These are phyloP conservation scores for Gloeostereum incarnatum DNA, from an alignment of 768 basidiomycete species.

Conservation along the genomic window DNA sequence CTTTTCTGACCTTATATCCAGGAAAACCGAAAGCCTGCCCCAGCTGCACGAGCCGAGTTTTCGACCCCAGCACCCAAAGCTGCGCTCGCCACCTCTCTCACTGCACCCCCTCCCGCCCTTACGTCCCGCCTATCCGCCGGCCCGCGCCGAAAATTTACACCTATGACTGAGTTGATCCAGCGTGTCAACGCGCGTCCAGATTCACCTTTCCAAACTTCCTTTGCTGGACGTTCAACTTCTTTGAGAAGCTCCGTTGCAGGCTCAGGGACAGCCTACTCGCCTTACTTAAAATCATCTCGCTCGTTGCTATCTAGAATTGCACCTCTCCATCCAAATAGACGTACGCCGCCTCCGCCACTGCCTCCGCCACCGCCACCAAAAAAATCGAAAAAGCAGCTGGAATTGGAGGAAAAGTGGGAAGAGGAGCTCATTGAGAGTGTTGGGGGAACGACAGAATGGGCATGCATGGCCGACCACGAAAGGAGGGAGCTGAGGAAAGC, in stretches of 20 bases:
- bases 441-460: conserved; percentile 57
- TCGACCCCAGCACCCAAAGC: conserved; percentile 8
- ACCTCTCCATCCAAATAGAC: conserved; percentile 65
- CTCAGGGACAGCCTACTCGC: conserved; percentile 40
- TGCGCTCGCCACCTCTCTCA: background rate
- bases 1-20: background rate
- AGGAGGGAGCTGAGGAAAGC: conserved; percentile 44
- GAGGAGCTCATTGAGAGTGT: conserved; percentile 67
- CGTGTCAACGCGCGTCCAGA: conserved; percentile 59
- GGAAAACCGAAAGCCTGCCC: conserved; percentile 7
- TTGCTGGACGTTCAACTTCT: background rate
- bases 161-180: conserved; percentile 71
- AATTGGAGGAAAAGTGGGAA: conserved; percentile 73
- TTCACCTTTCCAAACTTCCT: conserved; percentile 42
- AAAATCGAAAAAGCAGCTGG: conserved; percentile 74
- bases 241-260: conserved; percentile 7
- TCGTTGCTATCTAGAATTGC: conserved; percentile 59
- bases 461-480: conserved; percentile 35
- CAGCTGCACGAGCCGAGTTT: conserved; percentile 3
- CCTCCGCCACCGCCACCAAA: conserved; percentile 64
- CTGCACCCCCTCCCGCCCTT: conserved; percentile 11
- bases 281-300: conserved; percentile 56
- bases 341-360: conserved; percentile 63
- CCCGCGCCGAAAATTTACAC: conserved; percentile 38
- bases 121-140: conserved; percentile 36